Base-by-base conservation (phyloP, 2,329 filamentous ascomycete genomes). In the Penicillium aurantiogriseum region DNA sequence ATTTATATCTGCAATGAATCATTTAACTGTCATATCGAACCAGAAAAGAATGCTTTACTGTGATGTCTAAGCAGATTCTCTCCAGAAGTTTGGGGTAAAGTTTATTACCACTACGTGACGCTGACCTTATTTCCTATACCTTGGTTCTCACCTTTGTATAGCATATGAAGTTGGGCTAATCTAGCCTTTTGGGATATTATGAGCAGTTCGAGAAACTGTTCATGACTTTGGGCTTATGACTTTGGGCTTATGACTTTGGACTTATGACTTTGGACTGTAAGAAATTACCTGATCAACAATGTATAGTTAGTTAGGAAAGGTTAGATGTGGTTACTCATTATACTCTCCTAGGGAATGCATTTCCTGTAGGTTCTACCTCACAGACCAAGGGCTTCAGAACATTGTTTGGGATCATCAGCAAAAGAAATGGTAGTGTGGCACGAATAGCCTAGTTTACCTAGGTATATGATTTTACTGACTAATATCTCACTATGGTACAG, bases 41-140 rank as follows among this genome's bases (percentile, higher is more conserved):
- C 75, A 87, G 6, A 90, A 90, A 73, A 83, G 88, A 13, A 79
- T 92, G 3, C 85, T 86, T 69, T 79, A 0, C 88, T 92, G 68
- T 91, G 88, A 88, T 86, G 83, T 1, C 88, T 6, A 88, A 0
- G 86, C 87, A 2, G 85, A 84, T 11, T 85, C 81, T 45, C 90
- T 33, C 9, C 31, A 33, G 31, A 6, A 33, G 31, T 33, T 4
- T 33, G 31, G 4, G 29, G 10, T 31, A 31, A 5, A 31, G 0
- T 13, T 5, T 13, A 13, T 13, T 31, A 31, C 11, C 5, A 13
- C 29, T 31, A 31, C 11, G 5, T 92, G 69, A 36, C n/a, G 23
- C 27, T 17, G 29, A 15, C 19, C 7, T 35, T 27, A 17, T 7
- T 17, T 17, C 15, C 15, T 17, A 17, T 35, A 17, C 7, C 10